phyloP scores from a whole-genome alignment of 129 eudicot species.

The Gnaphalium uliginosum region DNA sequence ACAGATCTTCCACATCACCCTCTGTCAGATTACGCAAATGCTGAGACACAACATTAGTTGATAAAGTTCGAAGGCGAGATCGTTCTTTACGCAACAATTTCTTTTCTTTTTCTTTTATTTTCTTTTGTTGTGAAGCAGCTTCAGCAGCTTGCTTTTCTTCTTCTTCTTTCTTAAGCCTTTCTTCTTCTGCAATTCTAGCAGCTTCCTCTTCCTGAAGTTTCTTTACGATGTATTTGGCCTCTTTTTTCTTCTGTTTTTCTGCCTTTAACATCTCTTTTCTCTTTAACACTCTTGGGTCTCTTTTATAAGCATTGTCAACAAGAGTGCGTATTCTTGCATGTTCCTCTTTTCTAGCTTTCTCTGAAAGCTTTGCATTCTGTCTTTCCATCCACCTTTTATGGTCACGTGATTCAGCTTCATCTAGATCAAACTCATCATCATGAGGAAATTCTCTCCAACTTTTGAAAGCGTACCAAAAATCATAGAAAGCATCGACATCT shows the following conservation, averaged over 20 bases:
- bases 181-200: slow-evolving; percentile 73
- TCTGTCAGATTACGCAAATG: slow-evolving; percentile 51
- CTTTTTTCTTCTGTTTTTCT: slow-evolving; percentile 82
- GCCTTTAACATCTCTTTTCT: slow-evolving; percentile 74
- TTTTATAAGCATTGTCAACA: slow-evolving; percentile 80
- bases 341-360: slow-evolving; percentile 94
- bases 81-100: slow-evolving; percentile 85
- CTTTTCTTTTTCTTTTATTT: slow-evolving; percentile 82
- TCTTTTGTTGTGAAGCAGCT: slow-evolving; percentile 70
- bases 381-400: slow-evolving; percentile 99
- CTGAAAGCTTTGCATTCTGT: slow-evolving; percentile 85
- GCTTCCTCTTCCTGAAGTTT: slow-evolving; percentile 85
- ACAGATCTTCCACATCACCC: slow-evolving; percentile 72
- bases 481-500: slow-evolving; percentile 76
- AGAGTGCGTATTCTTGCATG: slow-evolving; percentile 65
- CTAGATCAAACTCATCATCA: slow-evolving; percentile 89
- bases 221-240: slow-evolving; percentile 68
- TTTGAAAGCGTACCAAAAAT: slow-evolving; percentile 86
- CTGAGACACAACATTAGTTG: slow-evolving; percentile 51
- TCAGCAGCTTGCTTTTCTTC: slow-evolving; percentile 85
- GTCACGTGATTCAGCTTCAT: slow-evolving; percentile 96
- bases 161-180: slow-evolving; percentile 64
- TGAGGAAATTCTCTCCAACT: slow-evolving; percentile 99
- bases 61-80: slow-evolving; percentile 66
- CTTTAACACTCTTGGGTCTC: slow-evolving; percentile 78